These are phyloP conservation scores for Monosporascus sp. DNA, from an alignment of 2,329 filamentous ascomycete genomes.

Conservation along the genomic window DNA sequence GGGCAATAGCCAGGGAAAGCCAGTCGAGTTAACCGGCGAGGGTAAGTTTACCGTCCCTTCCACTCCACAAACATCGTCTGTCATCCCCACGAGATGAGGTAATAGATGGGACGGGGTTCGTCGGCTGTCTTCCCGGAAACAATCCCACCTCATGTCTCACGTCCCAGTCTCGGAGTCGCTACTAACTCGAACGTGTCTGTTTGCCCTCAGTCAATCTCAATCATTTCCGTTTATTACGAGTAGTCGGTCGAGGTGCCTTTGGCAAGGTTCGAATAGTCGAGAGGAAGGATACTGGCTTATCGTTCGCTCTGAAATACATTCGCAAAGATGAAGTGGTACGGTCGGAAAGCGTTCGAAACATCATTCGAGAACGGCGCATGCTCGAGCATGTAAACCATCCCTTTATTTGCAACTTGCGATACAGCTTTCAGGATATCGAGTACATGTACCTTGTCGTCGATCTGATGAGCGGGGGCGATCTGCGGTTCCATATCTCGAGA, in stretches of 20 bases:
- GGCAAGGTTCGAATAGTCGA: constrained; percentile 98
- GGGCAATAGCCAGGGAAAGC: constrained; percentile 95
- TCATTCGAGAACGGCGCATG: constrained; percentile 96
- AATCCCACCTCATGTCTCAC: neutral
- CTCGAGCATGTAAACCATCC: constrained; percentile 96
- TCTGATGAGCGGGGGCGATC: constrained; percentile 93
- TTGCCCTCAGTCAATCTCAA: constrained; percentile 75
- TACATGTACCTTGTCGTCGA: constrained; percentile 99
- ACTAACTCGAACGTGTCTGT: constrained; percentile 18
- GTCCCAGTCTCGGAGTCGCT: neutral
- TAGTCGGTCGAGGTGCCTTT: constrained; percentile 96
- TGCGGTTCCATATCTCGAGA: constrained; percentile 94
- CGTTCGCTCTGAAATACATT: constrained; percentile 97
- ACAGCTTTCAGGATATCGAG: constrained; percentile 98
- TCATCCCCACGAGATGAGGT: neutral
- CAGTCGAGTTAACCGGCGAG: constrained; percentile 87
- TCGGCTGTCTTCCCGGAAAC: neutral
- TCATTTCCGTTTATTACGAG: constrained; percentile 89
- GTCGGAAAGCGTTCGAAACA: constrained; percentile 96
- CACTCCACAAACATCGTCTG: constrained; percentile 1
- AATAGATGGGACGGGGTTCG: neutral
- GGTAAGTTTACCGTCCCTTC: constrained; percentile 49
- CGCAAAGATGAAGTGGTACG: constrained; percentile 98
- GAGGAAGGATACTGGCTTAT: constrained; percentile 87
- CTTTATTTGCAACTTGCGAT: constrained; percentile 96